Evolutionary conservation across 768 basidiomycete species (phyloP).

Genomic region (Coprinopsis strossmayeri): DNA sequence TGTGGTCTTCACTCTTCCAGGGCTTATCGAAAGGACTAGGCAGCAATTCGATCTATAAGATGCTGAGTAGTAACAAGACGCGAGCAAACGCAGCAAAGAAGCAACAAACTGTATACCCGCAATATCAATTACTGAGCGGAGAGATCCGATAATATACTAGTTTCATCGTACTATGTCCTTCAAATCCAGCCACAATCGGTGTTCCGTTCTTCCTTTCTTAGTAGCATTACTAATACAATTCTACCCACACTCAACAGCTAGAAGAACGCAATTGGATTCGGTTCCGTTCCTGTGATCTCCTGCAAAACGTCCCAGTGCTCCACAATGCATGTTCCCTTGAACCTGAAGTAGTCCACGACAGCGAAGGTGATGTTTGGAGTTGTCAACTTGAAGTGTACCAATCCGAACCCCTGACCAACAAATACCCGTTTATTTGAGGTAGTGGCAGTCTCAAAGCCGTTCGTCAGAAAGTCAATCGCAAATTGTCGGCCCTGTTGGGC

Average conservation of each 20-base stretch:
- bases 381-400: constrained; percentile 2
- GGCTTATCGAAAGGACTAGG: too few relatives aligned
- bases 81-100: too few relatives aligned
- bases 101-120: too few relatives aligned
- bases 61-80: too few relatives aligned
- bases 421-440: not conserved
- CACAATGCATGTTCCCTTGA: constrained; percentile 7
- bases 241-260: not conserved
- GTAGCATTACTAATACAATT: not conserved
- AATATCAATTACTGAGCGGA: too few relatives aligned
- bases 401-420: constrained; percentile 5
- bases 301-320: constrained; percentile 10
- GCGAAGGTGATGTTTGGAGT: not conserved
- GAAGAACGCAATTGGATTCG: constrained; percentile 7
- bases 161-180: too few relatives aligned
- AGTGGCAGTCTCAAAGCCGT: not conserved
- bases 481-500: constrained; percentile 2
- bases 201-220: not conserved
- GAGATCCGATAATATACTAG: too few relatives aligned
- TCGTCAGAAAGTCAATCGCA: constrained; percentile 1
- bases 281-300: constrained; percentile 3
- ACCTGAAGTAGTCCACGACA: constrained; percentile 7
- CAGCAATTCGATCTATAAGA: too few relatives aligned
- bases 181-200: not conserved
- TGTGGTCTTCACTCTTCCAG: too few relatives aligned